Conservation (phyloP, 768 basidiomycete genomes). For the Suillus subluteus region DNA sequence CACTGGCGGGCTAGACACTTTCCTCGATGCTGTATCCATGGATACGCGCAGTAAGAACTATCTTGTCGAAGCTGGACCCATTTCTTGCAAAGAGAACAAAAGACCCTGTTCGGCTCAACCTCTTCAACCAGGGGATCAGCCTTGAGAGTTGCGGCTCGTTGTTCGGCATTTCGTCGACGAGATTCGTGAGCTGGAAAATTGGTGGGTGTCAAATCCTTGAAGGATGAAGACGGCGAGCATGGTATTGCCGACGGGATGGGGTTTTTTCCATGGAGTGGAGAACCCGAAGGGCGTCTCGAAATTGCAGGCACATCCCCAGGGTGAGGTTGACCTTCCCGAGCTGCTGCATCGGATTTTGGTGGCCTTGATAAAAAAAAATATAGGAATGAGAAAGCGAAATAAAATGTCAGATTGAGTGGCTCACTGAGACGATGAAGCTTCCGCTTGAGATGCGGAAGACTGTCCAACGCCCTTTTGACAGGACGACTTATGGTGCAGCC, state of each 20-base stretch:
- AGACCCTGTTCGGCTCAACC: slow-evolving; percentile 76
- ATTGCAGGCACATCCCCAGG: neutral
- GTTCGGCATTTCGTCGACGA: slow-evolving; percentile 76
- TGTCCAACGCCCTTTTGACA: slow-evolving; percentile 46
- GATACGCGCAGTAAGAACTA: slow-evolving; percentile 78
- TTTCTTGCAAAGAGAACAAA: slow-evolving; percentile 75
- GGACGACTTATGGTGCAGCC: slow-evolving; percentile 62
- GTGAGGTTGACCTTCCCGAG: neutral
- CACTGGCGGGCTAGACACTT: slow-evolving; percentile 78
- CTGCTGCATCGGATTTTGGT: neutral
- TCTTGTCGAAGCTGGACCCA: slow-evolving; percentile 86
- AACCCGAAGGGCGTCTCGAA: neutral
- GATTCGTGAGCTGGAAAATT: slow-evolving; percentile 67
- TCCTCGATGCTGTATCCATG: slow-evolving; percentile 77
- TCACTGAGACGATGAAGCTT: slow-evolving; percentile 25
- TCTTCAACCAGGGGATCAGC: slow-evolving; percentile 66
- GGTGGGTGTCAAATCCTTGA: slow-evolving; percentile 61
- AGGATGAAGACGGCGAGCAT: slow-evolving; percentile 41
- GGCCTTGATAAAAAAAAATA: slow-evolving; percentile 1
- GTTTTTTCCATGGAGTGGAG: slow-evolving; percentile 11
- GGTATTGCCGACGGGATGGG: slow-evolving; percentile 22
- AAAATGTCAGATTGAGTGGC: neutral
- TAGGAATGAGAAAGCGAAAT: neutral
- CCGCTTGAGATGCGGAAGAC: slow-evolving; percentile 17
- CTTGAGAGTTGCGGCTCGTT: slow-evolving; percentile 71